Base-by-base conservation (phyloP, 257 asterid genomes). In the Solanum virginianum region DNA sequence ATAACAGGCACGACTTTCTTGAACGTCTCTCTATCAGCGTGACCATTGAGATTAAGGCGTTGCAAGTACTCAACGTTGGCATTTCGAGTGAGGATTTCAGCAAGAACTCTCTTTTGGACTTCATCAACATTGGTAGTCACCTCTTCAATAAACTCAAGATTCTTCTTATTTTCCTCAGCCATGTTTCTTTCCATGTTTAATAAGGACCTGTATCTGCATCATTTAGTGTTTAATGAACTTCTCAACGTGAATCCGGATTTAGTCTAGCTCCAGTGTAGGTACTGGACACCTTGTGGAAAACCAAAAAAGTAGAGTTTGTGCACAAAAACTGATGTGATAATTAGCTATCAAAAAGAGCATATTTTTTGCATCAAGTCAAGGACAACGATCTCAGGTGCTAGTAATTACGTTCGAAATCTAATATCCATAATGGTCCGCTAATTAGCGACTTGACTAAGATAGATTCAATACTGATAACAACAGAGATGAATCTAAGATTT, bases 61-160 rank as follows among this genome's bases (percentile, higher is more conserved):
- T 82, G 55, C 26, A 89, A 65, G 84, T 86, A 89, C 90, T 89
- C 90, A 54, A 88, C 90, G 7, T 87, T 83, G 22, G 87, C 87
- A 88, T 87, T 89, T 10, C 29, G 56, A 2, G 83, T 57, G 68
- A 87, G 84, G 80, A 89, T 89, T 84, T 89, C 89, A 82, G 86
- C 69, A 47, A 87, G 91, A 71, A 87, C 90, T 18, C 82, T 82
- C 53, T 82, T 82, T 80, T 89, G 90, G 17, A 86, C 90, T 26
- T 84, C 88, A 80, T 86, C 90, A 77, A 84, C 55, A 15, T 89
- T 89, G 10, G 6, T 22, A 1, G 90, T 87, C 24, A 84, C 91
- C 3, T 89, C 85, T 82, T 89, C 91, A 82, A 89, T 89, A 69
- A 83, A 87, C 45, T 62, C 85, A 74, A 89, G 82, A 24, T 72